phyloP scores from a whole-genome alignment of 495 filamentous ascomycete genomes.

The Tetracladium setigerum region DNA sequence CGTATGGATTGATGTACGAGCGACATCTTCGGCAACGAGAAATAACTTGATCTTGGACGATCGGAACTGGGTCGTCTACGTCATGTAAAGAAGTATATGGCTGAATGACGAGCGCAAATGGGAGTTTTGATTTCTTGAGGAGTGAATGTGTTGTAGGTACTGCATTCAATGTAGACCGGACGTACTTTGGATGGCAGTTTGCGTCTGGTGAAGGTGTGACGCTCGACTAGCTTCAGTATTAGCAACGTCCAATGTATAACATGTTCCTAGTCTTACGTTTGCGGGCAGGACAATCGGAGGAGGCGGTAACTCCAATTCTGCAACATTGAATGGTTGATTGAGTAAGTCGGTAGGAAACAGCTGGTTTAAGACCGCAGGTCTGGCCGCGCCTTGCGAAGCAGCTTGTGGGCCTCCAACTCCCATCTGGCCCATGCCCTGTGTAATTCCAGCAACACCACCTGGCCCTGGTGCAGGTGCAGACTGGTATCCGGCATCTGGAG shows the following conservation, averaged over 20 bases:
- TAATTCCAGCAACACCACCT: slow-evolving; percentile 65
- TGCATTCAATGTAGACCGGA: slow-evolving; percentile 89
- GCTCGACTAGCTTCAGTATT: slow-evolving; percentile 53
- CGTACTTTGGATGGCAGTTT: slow-evolving; percentile 90
- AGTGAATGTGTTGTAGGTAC: slow-evolving; percentile 85
- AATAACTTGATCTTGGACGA: slow-evolving; percentile 95
- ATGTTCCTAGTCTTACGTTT: slow-evolving; percentile 56
- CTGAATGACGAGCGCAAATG: slow-evolving; percentile 93
- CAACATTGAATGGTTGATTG: slow-evolving; percentile 86
- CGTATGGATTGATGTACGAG: slow-evolving; percentile 96
- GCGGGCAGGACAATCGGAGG: slow-evolving; percentile 86
- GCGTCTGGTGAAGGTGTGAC: slow-evolving; percentile 87
- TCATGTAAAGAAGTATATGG: slow-evolving; percentile 92
- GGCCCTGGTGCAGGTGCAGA: slow-evolving; percentile 37
- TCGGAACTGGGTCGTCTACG: slow-evolving; percentile 79
- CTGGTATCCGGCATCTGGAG: slow-evolving; percentile 59
- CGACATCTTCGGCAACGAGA: slow-evolving; percentile 90
- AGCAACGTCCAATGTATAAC: slow-evolving; percentile 4
- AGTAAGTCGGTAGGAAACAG: slow-evolving; percentile 88
- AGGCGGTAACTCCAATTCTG: slow-evolving; percentile 86
- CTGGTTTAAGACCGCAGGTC: slow-evolving; percentile 65
- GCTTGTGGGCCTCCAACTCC: slow-evolving; percentile 54
- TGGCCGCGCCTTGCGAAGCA: slow-evolving; percentile 40
- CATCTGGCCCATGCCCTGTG: slow-evolving; percentile 80
- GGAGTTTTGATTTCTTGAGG: slow-evolving; percentile 92